Evolutionary conservation across 164 flowering plant genomes (phyloP).

Genomic region (Magnolia officinalis): DNA sequence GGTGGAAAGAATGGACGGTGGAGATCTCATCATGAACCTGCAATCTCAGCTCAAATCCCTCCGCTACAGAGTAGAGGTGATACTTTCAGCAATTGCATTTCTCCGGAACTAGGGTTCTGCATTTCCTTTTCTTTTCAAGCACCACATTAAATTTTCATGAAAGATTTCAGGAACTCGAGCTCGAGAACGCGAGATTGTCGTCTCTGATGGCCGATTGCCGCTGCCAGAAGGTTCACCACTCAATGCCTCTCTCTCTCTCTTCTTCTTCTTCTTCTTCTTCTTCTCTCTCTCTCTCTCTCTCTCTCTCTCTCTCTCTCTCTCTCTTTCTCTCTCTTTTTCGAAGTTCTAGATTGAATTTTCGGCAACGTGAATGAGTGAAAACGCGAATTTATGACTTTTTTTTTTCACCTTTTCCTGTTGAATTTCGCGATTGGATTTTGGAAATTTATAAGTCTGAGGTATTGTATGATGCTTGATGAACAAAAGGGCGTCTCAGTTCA

Average conservation of each 20-base stretch:
- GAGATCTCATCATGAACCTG: slow-evolving; percentile 8
- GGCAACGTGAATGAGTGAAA: neutral
- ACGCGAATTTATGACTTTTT: no score
- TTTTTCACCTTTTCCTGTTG: no score
- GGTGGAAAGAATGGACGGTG: slow-evolving; percentile 8
- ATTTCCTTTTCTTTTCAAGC: neutral
- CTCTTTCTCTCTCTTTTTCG: neutral
- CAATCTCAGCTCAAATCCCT: slow-evolving; percentile 19
- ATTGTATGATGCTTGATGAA: neutral
- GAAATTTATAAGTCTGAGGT: neutral
- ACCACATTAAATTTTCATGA: neutral
- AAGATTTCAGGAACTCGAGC: slow-evolving; percentile 53
- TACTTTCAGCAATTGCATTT: neutral
- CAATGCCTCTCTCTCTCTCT: neutral
- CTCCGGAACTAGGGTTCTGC: neutral
- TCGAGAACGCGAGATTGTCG: slow-evolving; percentile 47
- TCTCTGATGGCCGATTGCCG: slow-evolving; percentile 43
- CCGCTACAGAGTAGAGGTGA: slow-evolving; percentile 23
- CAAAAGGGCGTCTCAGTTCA: no score
- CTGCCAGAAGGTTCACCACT: slow-evolving; percentile 40
- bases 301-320: neutral
- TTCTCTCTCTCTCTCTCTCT: neutral
- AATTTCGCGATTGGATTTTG: no score
- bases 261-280: slow-evolving; percentile 12
- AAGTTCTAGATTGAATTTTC: neutral